Evolutionary conservation across 352 stramenopile species (phyloP).

Genomic region (Pythium phragmiticola): DNA sequence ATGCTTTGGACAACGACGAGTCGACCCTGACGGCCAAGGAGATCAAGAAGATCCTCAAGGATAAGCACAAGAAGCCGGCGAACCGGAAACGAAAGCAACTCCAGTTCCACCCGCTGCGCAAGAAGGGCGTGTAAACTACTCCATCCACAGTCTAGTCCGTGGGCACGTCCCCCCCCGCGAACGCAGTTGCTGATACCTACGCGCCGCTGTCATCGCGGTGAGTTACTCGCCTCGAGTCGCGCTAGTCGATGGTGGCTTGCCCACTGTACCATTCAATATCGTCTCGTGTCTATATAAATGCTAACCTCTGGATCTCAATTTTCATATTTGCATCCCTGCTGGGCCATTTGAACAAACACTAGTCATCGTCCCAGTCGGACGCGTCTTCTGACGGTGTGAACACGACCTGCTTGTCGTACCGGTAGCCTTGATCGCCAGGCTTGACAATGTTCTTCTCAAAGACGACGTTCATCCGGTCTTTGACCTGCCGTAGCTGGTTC

Average conservation of each 20-base stretch:
- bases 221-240: no score
- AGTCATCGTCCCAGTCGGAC: conserved; percentile 58
- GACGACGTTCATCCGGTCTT: conserved; percentile 68
- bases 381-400: conserved; percentile 46
- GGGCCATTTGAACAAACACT: no score
- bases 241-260: not conserved
- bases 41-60: conserved; percentile 75
- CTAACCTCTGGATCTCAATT: conserved; percentile 11
- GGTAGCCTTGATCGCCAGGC: conserved; percentile 50
- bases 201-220: no score
- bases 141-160: no score
- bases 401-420: conserved; percentile 69
- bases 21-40: conserved; percentile 48
- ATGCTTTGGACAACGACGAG: conserved; percentile 36
- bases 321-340: no score
- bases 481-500: conserved; percentile 63
- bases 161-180: no score
- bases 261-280: conserved; percentile 26
- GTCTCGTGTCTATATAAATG: conserved; percentile 26
- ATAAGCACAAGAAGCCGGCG: conserved; percentile 40
- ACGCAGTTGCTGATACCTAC: no score
- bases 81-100: conserved; percentile 81
- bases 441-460: conserved; percentile 64
- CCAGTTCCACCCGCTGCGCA: conserved; percentile 84
- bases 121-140: conserved; percentile 78